Base-by-base conservation (phyloP, 805 yeast genomes). In the Pichia nanzhaoensis region DNA sequence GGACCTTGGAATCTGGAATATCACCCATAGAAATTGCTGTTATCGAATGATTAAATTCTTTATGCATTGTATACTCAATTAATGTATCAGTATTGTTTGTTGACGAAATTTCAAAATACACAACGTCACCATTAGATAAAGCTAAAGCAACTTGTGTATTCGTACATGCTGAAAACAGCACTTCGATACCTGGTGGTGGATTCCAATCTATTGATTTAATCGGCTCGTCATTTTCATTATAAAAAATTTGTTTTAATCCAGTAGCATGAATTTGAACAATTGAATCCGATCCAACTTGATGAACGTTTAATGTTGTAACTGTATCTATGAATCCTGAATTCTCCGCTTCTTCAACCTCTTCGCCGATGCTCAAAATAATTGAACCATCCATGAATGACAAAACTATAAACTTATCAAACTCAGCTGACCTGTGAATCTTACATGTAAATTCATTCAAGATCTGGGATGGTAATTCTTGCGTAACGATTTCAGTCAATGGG, bases 41-140 rank as follows among this genome's bases (percentile, higher is more conserved):
- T 8, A 84, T 73, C 24, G 70, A 65, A 0, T 77, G 68, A 1
- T 68, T 58, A 52, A 84, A 66, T 46, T 80, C 82, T 27, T 77
- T 65, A 13, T 78, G 66, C 35, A 78, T 82, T 44, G 78, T 79
- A 54, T 79, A 82, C 57, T 91, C 96, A 30, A 79, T 73, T 40
- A 93, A 65, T 39, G 78, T 73, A 51, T 81, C 89, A 22, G 70
- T 73, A 10, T 73, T 73, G 51, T 13, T 21, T 5, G 35, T 1
- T n/a, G 21, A 16, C 4, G 78, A 86, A 24, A 80, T 67, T 61
- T 91, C 97, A 61, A 93, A 91, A 62, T 91, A 91, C 3, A 83
- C 81, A 3, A 91, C 54, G 46, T 84, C 90, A 45, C 79, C 70
- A 55, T 82, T 85, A 2, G 93, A 80, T 4, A 93, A 63, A 0